phyloP scores from a whole-genome alignment of 164 flowering plant genomes.

The Santalum album region DNA sequence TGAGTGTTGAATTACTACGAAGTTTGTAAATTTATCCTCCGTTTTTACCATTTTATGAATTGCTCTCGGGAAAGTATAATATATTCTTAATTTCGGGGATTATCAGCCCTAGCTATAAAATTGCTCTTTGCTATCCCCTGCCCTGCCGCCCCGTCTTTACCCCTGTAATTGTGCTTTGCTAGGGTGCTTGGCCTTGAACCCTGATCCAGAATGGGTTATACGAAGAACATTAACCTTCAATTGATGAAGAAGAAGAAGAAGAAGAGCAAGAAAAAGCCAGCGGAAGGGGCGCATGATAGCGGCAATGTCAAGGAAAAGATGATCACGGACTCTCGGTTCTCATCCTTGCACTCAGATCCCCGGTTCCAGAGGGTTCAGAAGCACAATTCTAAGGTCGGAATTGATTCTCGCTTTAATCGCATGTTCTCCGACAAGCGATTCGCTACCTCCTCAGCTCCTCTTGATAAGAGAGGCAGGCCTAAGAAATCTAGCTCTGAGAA shows the following conservation, averaged over 20 bases:
- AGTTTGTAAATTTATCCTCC: too few relatives aligned
- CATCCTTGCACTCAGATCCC: slow-evolving; percentile 65
- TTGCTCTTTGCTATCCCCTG: too few relatives aligned
- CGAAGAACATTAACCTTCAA: background rate
- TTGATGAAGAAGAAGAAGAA: background rate
- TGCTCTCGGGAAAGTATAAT: too few relatives aligned
- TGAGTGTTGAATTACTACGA: too few relatives aligned
- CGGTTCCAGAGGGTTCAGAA: slow-evolving; percentile 56
- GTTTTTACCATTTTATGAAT: too few relatives aligned
- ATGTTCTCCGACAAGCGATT: slow-evolving; percentile 53
- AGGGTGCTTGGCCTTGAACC: too few relatives aligned
- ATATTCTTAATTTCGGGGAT: too few relatives aligned
- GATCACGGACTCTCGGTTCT: slow-evolving; percentile 60
- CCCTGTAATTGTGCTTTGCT: too few relatives aligned
- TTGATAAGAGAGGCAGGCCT: slow-evolving; percentile 71
- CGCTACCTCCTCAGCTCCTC: slow-evolving; percentile 41
- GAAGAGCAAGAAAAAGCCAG: background rate
- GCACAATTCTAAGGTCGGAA: slow-evolving; percentile 43
- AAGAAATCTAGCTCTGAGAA: slow-evolving; percentile 18
- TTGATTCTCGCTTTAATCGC: slow-evolving; percentile 63
- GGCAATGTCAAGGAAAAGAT: slow-evolving; percentile 7
- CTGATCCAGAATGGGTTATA: background rate
- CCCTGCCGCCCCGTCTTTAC: too few relatives aligned
- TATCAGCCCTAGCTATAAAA: too few relatives aligned
- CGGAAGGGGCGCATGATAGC: background rate